Base-by-base conservation (phyloP, 1,284 basidiomycete genomes). In the Leccinum subrobustum region DNA sequence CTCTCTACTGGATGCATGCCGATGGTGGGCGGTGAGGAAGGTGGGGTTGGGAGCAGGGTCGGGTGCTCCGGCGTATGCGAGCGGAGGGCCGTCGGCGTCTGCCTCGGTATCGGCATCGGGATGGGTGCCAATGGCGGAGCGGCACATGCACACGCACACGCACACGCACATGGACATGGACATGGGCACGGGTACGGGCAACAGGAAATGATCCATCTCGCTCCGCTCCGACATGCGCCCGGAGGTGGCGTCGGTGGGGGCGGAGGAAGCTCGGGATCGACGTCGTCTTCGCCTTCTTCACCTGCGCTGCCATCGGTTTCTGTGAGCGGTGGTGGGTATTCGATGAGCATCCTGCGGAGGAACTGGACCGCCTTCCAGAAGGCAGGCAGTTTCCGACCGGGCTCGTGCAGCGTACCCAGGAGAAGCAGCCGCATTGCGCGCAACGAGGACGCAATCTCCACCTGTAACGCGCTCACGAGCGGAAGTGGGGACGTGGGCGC, bases 311-410 rank as follows among this genome's bases (percentile, higher is more conserved):
- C 70, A 2, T 63, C 70, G 1, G 33, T 52, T 7, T 67, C 64
- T 54, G 56, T 33, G 6, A 51, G n/a, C 3, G 58, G 62, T 6
- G 68, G 69, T 25, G 48, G 48, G 27, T 75, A 77, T 39, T 65
- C 76, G 0, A 27, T 77, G 50, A 74, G 83, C 85, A 97, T 91
- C 65, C 89, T 86, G 20, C 95, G 83, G 7, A 98, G 81, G 71
- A 95, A 93, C 53, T 85, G 88, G 47, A 95, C 85, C 0, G 93
- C 88, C 70, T 95, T 95, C 82, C 93, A 93, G 6, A 97, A 82
- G 0, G 88, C 87, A 4, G 95, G 95, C 0, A 97, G 83, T 75
- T 97, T 96, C 60, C 81, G 76, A 60, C 90, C 87, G 1, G 92
- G 87, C 65, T 93, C 93, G 60, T 92, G 85, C 6, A 98, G 81